Evolutionary conservation across 108 stramenopile species (phyloP).

Genomic region (Nitzschia inconspicua): DNA sequence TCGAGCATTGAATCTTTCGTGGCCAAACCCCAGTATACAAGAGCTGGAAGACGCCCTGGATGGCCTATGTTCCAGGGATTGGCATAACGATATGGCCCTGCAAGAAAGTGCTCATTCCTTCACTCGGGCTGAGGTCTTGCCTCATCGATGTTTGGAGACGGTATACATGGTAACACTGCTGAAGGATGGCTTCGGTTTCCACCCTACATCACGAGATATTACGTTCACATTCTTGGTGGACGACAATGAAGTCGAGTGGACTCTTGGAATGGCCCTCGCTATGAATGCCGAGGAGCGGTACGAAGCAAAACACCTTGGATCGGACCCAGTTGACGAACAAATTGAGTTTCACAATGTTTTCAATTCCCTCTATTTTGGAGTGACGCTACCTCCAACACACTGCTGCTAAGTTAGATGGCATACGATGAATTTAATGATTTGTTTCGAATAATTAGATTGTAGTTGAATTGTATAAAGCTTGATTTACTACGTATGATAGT

Average conservation of each 20-base stretch:
- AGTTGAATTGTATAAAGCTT: too few species aligned
- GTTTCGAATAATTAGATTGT: too few species aligned
- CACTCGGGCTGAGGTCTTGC: constrained; percentile 73
- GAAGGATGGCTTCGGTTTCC: constrained; percentile 88
- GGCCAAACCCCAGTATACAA: constrained; percentile 83
- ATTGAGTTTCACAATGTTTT: neutral
- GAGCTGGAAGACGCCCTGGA: constrained; percentile 79
- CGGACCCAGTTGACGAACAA: neutral
- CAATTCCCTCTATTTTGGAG: neutral
- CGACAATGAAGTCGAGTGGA: constrained; percentile 89
- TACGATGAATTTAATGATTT: too few species aligned
- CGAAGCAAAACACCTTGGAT: neutral
- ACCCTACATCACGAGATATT: constrained; percentile 73
- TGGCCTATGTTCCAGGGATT: constrained; percentile 72
- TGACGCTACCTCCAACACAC: constrained; percentile 5
- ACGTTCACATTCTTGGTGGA: constrained; percentile 85
- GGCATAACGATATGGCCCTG: constrained; percentile 74
- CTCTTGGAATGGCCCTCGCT: constrained; percentile 77
- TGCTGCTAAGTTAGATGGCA: constrained; percentile 6
- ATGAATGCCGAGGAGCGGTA: constrained; percentile 28
- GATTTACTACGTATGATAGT: too few species aligned
- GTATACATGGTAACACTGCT: constrained; percentile 88
- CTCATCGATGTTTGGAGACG: constrained; percentile 83
- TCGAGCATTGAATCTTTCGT: constrained; percentile 45
- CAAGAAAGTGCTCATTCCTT: constrained; percentile 65